A percentile compares a stretch with the other conserved stretches of the same genome.
Conservation (phyloP, 225 moss, liverwort and hornwort species). For the Pleurozium schreberi region DNA sequence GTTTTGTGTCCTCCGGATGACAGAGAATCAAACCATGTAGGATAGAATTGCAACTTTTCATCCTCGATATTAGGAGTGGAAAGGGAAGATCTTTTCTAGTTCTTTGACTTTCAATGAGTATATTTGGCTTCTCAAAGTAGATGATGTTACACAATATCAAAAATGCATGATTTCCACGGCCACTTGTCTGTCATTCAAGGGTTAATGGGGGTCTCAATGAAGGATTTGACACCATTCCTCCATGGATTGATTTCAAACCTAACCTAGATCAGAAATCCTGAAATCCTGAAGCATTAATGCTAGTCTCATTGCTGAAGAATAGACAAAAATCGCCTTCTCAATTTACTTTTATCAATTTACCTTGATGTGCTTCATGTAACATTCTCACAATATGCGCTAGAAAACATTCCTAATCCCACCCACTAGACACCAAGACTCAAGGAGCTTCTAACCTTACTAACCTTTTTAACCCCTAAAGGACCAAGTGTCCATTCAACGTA, state of each 20-base stretch:
- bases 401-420: neutral
- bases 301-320: neutral
- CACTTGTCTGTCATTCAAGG: too few species aligned
- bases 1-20: too few species aligned
- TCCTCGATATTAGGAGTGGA: too few species aligned
- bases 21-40: too few species aligned
- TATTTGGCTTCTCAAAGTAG: too few species aligned
- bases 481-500: too few species aligned
- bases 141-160: too few species aligned
- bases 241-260: neutral
- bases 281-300: neutral
- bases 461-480: neutral
- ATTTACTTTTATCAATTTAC: neutral
- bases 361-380: neutral
- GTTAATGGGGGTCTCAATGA: neutral
- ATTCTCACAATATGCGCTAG: neutral
- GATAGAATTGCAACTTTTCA: too few species aligned
- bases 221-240: neutral
- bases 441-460: neutral
- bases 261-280: neutral
- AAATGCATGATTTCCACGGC: too few species aligned
- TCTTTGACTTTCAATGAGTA: too few species aligned
- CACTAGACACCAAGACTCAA: neutral
- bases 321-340: neutral
- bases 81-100: too few species aligned